A percentile compares a stretch with the other conserved stretches of the same genome.
phyloP scores from a whole-genome alignment of 2,329 filamentous ascomycete species.

The Arthroderma uncinatum region DNA sequence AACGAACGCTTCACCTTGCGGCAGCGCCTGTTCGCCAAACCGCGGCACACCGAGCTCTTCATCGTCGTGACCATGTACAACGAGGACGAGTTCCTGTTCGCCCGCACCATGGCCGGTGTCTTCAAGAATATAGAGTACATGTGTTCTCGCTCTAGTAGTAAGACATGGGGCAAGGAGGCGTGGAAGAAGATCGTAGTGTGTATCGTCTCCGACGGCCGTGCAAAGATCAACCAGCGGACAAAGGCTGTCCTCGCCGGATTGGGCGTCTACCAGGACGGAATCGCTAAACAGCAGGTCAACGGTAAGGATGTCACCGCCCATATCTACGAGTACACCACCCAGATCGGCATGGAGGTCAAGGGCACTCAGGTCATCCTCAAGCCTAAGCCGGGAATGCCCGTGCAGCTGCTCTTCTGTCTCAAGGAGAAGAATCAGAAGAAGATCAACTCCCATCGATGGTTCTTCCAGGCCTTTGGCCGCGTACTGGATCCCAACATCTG shows the following conservation, averaged over 20 bases:
- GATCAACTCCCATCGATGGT: constrained; percentile 99
- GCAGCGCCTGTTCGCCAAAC: constrained; percentile 84
- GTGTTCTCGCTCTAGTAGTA: constrained; percentile 84
- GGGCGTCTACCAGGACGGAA: constrained; percentile 96
- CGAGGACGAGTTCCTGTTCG: constrained; percentile 91
- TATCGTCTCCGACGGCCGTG: constrained; percentile 90
- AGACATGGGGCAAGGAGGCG: constrained; percentile 95
- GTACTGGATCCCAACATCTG: constrained; percentile 94
- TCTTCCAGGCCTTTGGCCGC: constrained; percentile 91
- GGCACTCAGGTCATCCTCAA: constrained; percentile 78
- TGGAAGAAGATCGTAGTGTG: constrained; percentile 99
- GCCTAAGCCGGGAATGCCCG: constrained; percentile 69
- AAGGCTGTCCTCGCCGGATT: constrained; percentile 80
- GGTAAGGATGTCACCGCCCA: constrained; percentile 92
- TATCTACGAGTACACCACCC: constrained; percentile 67
- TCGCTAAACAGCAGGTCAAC: constrained; percentile 97
- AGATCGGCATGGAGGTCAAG: constrained; percentile 68
- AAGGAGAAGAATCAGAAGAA: constrained; percentile 99
- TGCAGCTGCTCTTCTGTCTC: constrained; percentile 94
- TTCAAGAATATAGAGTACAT: constrained; percentile 99
- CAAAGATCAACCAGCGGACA: constrained; percentile 89
- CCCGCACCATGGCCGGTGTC: constrained; percentile 88
- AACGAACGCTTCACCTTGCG: constrained; percentile 82
- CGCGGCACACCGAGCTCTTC: constrained; percentile 85
- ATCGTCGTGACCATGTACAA: constrained; percentile 99